phyloP scores from a whole-genome alignment of 805 yeast species.

The Hanseniaspora guilliermondii region DNA sequence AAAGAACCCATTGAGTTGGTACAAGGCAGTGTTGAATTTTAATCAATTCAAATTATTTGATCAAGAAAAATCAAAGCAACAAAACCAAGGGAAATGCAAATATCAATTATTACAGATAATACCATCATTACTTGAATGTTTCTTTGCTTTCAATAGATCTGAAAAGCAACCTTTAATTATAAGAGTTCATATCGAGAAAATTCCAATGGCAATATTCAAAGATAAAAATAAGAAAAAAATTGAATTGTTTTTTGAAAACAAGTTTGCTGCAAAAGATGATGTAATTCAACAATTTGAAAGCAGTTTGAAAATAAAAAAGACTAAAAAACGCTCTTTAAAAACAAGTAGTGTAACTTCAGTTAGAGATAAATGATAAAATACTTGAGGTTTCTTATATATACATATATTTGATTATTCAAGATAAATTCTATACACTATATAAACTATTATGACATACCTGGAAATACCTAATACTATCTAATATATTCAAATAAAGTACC shows the following conservation, averaged over 20 bases:
- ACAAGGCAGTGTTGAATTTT: background rate
- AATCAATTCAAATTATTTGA: background rate
- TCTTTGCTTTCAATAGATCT: conserved; percentile 15
- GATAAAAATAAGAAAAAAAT: conserved; percentile 42
- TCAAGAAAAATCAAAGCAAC: background rate
- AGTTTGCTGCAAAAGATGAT: conserved; percentile 62
- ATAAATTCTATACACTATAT: too few species aligned
- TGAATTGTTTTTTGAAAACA: conserved; percentile 64
- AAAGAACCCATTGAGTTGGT: conserved; percentile 13
- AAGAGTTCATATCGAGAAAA: conserved; percentile 35
- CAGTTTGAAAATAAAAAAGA: conserved; percentile 20
- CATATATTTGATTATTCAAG: too few species aligned
- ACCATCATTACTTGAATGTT: conserved; percentile 25
- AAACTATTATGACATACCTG: too few species aligned
- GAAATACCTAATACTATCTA: too few species aligned
- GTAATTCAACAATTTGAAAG: conserved; percentile 32
- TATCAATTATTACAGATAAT: conserved; percentile 25
- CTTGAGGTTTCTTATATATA: too few species aligned
- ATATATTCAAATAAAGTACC: too few species aligned
- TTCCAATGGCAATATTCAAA: conserved; percentile 35
- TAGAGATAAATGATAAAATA: background rate
- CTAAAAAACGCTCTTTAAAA: background rate
- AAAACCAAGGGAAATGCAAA: background rate
- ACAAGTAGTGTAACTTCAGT: background rate
- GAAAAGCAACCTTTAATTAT: conserved; percentile 27